Percentiles rank a stretch among this genome's conserved stretches.
These are phyloP conservation scores for Penicillium janthinellum DNA, from an alignment of 2,329 filamentous ascomycete species.

Conservation along the genomic window DNA sequence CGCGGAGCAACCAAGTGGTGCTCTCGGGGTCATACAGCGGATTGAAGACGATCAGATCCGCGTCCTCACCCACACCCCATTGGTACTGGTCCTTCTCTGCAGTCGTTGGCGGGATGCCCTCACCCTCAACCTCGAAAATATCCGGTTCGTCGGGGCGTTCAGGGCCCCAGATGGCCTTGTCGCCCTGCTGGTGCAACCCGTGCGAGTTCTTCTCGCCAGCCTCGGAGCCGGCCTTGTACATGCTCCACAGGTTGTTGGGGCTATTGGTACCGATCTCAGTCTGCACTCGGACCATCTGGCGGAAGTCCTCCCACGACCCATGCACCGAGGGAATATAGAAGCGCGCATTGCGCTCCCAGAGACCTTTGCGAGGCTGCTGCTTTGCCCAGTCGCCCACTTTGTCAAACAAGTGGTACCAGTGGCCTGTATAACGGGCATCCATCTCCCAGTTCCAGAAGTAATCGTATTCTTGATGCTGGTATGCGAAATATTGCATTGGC, in stretches of 20 bases:
- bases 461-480: conserved; percentile 77
- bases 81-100: conserved; percentile 78
- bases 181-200: conserved; percentile 42
- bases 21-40: conserved; percentile 88
- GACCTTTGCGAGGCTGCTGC: conserved; percentile 72
- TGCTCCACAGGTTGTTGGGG: conserved; percentile 68
- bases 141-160: conserved; percentile 69
- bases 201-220: conserved; percentile 27
- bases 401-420: conserved; percentile 78
- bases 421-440: conserved; percentile 75
- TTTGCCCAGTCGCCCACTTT: conserved; percentile 70
- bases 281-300: conserved; percentile 73
- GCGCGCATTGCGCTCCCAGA: conserved; percentile 78
- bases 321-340: conserved; percentile 79
- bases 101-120: conserved; percentile 69
- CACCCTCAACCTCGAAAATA: conserved; percentile 71
- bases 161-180: conserved; percentile 81
- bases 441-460: conserved; percentile 89
- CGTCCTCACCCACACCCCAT: conserved; percentile 89
- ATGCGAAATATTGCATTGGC: conserved; percentile 91
- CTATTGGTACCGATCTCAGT: conserved; percentile 68
- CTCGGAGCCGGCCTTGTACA: conserved; percentile 36
- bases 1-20: conserved; percentile 78
- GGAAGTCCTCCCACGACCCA: conserved; percentile 78
- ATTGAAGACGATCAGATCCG: conserved; percentile 88